phyloP scores from a whole-genome alignment of 805 yeast genomes.

The Wickerhamiella sorbophila region DNA sequence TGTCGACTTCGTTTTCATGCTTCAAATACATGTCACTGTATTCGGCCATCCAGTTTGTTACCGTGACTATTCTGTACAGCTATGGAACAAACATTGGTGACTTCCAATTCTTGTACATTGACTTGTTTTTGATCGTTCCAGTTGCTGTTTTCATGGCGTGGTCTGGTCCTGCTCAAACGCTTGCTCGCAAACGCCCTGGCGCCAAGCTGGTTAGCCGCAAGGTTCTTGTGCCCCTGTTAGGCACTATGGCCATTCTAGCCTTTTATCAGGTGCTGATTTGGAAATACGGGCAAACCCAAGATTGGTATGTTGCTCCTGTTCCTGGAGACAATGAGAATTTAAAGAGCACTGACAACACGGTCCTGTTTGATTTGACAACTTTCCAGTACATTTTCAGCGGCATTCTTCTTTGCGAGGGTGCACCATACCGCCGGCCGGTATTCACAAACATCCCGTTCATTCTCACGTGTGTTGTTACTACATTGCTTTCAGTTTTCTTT shows the following conservation, averaged over 20 bases:
- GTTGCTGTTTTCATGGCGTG: constrained; percentile 94
- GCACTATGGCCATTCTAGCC: constrained; percentile 52
- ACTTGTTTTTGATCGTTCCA: constrained; percentile 78
- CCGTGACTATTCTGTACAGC: constrained; percentile 72
- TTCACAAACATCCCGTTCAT: constrained; percentile 54
- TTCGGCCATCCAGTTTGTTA: constrained; percentile 87
- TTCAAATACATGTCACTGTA: constrained; percentile 96
- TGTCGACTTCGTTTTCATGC: constrained; percentile 91
- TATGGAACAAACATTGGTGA: constrained; percentile 91
- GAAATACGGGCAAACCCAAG: constrained; percentile 34
- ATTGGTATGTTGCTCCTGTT: constrained; percentile 71
- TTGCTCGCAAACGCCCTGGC: constrained; percentile 70
- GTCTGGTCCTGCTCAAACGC: constrained; percentile 58
- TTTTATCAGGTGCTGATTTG: constrained; percentile 58
- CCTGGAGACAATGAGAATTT: constrained; percentile 75
- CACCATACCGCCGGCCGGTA: constrained; percentile 79
- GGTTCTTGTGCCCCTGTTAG: constrained; percentile 66
- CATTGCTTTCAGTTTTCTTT: constrained; percentile 36
- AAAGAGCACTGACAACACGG: constrained; percentile 78
- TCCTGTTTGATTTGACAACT: constrained; percentile 64
- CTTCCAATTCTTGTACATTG: constrained; percentile 91
- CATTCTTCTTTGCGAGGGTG: constrained; percentile 73
- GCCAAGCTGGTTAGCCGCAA: constrained; percentile 88
- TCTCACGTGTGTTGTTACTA: constrained; percentile 39
- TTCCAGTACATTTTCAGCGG: constrained; percentile 84